Evolutionary conservation across 2,329 filamentous ascomycete species (phyloP).

Genomic region (Cytospora mali): DNA sequence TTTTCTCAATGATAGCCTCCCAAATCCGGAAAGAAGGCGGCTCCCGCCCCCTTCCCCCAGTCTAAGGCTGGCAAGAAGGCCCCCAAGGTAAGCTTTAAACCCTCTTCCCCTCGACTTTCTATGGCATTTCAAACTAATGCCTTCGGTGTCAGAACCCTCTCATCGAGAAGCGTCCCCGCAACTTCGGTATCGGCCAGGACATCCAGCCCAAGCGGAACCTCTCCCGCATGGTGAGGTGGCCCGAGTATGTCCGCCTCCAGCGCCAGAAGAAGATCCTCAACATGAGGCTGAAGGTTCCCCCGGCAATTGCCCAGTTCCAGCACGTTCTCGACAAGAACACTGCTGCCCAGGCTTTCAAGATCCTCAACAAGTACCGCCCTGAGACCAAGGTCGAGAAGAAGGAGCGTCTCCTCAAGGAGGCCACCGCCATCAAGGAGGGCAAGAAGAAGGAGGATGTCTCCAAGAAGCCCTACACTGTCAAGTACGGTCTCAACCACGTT

Average conservation of each 20-base stretch:
- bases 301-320: slow-evolving; percentile 96
- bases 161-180: slow-evolving; percentile 95
- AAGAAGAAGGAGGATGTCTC: slow-evolving; percentile 99
- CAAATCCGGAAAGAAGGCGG: slow-evolving; percentile 97
- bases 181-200: slow-evolving; percentile 99
- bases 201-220: slow-evolving; percentile 96
- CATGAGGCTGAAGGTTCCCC: slow-evolving; percentile 97
- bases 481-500: slow-evolving; percentile 99
- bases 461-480: slow-evolving; percentile 99
- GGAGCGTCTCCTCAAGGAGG: slow-evolving; percentile 98
- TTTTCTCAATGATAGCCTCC: slow-evolving; percentile 99
- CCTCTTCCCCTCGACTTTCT: slow-evolving; percentile 1
- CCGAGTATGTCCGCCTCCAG: slow-evolving; percentile 98
- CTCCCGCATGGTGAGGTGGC: slow-evolving; percentile 99
- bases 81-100: slow-evolving; percentile 75
- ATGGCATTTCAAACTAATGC: slow-evolving; percentile 29
- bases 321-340: slow-evolving; percentile 96
- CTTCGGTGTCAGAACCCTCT: slow-evolving; percentile 79
- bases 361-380: slow-evolving; percentile 99
- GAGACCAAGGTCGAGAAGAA: slow-evolving; percentile 99
- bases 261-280: slow-evolving; percentile 94
- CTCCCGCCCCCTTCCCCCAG: slow-evolving; percentile 94
- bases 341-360: slow-evolving; percentile 96
- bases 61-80: slow-evolving; percentile 95
- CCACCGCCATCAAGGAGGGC: slow-evolving; percentile 94